These are phyloP conservation scores for Jaapia argillacea DNA, from an alignment of 768 basidiomycete genomes.

Conservation along the genomic window DNA sequence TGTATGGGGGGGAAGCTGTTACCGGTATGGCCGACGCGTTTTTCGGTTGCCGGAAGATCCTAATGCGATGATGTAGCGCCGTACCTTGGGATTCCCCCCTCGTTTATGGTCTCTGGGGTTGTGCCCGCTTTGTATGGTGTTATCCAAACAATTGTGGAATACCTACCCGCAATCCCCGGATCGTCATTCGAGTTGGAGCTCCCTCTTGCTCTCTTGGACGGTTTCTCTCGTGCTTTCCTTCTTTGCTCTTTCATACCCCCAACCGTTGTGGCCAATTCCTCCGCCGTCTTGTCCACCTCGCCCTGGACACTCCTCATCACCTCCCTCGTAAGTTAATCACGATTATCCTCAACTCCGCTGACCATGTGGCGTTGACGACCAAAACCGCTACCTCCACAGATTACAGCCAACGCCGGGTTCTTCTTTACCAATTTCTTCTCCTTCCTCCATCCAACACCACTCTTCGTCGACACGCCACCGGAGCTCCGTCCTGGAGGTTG, in stretches of 20 bases:
- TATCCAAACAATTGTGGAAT: slow-evolving; percentile 51
- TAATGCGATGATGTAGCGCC: slow-evolving; percentile 19
- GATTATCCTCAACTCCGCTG: neutral
- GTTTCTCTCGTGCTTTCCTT: slow-evolving; percentile 67
- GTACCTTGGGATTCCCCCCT: slow-evolving; percentile 54
- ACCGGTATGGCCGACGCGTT: slow-evolving; percentile 32
- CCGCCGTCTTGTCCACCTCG: slow-evolving; percentile 42
- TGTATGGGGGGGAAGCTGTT: slow-evolving; percentile 73
- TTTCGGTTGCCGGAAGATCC: neutral
- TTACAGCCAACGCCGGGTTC: slow-evolving; percentile 73
- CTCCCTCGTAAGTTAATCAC: slow-evolving; percentile 45
- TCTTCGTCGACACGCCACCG: slow-evolving; percentile 63
- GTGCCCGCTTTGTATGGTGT: slow-evolving; percentile 51
- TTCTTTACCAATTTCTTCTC: slow-evolving; percentile 69
- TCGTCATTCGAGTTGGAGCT: slow-evolving; percentile 52
- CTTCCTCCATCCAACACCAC: slow-evolving; percentile 61
- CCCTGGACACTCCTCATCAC: slow-evolving; percentile 72
- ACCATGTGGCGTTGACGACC: too few species aligned
- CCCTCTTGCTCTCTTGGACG: slow-evolving; percentile 67
- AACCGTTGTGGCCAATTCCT: slow-evolving; percentile 42
- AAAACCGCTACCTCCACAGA: slow-evolving; percentile 25
- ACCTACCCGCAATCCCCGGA: slow-evolving; percentile 44
- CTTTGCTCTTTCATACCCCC: slow-evolving; percentile 73
- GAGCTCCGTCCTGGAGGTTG: slow-evolving; percentile 80
- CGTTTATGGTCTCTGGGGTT: slow-evolving; percentile 71